Base-by-base conservation (phyloP, 1,284 basidiomycete species). In the Cryptococcus sp. region DNA sequence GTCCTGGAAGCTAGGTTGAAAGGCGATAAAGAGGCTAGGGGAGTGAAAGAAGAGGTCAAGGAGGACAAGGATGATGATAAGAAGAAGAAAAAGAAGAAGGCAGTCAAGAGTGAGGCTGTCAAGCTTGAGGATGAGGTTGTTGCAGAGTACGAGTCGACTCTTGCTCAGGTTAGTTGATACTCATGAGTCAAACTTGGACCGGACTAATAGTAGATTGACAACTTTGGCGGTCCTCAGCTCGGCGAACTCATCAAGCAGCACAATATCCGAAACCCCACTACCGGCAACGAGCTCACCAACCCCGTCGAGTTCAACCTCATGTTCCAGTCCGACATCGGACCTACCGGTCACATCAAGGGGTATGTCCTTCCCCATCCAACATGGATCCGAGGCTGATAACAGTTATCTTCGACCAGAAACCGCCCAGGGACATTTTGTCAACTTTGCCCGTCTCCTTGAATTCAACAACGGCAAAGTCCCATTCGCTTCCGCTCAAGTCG, bases 271-370 rank as follows among this genome's bases (percentile, higher is more conserved):
- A 94, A 94, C 67, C 96, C 96, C 4, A 89, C 90, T 64, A 93
- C 91, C 2, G 87, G 84, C 69, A 98, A 98, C 75, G 86, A 88
- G 65, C 85, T 98, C 32, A 81, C 86, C 45, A 89, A 93, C 71
- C 96, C 96, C 2, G 86, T 91, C 69, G 86, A 88, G 73, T 99
- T 98, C 81, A 98, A 98, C 78, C 83, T 99, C 67, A 98, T 98
- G 96, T 99, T 99, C 76, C 85, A 91, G 52, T 90, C 87, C 66
- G 88, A 86, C 76, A 98, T 99, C 69, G 96, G 96, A 28, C 96
- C 96, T 10, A 98, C 96, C 7, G 96, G 96, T 39, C 90, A 96
- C 72, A 85, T 96, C 77, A 93, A 93, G 69, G 93, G 92, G 85
- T 89, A 63, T 62, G 81, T 45, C 19, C n/a, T n/a, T n/a, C n/a